phyloP scores from a whole-genome alignment of 371 early-diverging fungal species.

The Lichtheimia ornata region DNA sequence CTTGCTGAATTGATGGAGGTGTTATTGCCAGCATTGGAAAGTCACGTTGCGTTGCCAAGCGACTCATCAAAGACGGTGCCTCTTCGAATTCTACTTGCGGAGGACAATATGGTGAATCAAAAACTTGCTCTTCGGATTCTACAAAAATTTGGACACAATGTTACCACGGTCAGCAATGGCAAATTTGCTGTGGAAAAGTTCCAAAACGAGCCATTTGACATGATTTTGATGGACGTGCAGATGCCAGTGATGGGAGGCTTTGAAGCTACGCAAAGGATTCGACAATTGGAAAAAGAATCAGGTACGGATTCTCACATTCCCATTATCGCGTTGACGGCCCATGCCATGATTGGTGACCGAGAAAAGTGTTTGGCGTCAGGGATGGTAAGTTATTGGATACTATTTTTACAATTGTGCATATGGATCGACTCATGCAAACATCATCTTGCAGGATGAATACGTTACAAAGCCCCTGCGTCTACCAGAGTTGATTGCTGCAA shows the following conservation, averaged over 20 bases:
- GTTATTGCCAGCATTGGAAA: conserved; percentile 67
- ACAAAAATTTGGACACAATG: conserved; percentile 72
- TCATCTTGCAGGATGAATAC: conserved; percentile 49
- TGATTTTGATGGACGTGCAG: conserved; percentile 82
- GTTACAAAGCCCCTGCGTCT: conserved; percentile 63
- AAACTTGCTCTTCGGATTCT: conserved; percentile 73
- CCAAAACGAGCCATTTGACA: conserved; percentile 55
- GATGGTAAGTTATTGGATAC: conserved; percentile 47
- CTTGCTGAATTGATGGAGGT: conserved; percentile 62
- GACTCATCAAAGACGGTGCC: conserved; percentile 52
- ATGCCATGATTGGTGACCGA: conserved; percentile 76
- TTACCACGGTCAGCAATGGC: conserved; percentile 72
- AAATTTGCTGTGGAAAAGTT: conserved; percentile 71
- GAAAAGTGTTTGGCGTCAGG: conserved; percentile 71
- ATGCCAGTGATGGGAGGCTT: conserved; percentile 80
- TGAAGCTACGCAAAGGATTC: conserved; percentile 69
- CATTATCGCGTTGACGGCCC: conserved; percentile 76
- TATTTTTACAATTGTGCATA: neutral
- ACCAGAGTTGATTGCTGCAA: conserved; percentile 58
- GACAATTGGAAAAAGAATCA: conserved; percentile 53
- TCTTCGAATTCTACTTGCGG: conserved; percentile 72
- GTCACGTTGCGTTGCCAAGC: conserved; percentile 56
- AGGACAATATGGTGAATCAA: conserved; percentile 83
- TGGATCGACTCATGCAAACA: neutral
- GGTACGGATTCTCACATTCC: conserved; percentile 60